Base-by-base conservation (phyloP, 352 stramenopile species). In the Blastocystis sp. region DNA sequence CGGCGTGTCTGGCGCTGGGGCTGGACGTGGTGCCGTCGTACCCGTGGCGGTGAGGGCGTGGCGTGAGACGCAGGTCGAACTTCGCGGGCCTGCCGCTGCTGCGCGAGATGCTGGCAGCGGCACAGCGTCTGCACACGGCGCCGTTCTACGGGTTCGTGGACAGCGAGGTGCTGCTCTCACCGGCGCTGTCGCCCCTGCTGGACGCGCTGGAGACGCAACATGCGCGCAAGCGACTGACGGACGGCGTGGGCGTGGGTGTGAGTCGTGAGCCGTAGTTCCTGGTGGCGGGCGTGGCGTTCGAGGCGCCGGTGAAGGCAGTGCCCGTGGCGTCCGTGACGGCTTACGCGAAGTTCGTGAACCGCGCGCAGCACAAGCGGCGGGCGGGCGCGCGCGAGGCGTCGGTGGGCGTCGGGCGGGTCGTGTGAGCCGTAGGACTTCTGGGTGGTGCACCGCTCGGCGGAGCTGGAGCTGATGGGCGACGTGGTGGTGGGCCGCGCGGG, bases 401-500 rank as follows among this genome's bases (percentile, higher is more conserved):
- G 7, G 64, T 74, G 10, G 10, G 1, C 1, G 3, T 17, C n/a
- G 7, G 17, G 10, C 17, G 7, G 7, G 0, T 10, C 45, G 14
- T 48, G 21, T 74, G 7, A 74, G 1, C 5, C 40, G 64, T 45
- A 74, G 64, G 64, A 74, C 21, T 74, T 34, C 64, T 74, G 64
- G 64, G 45, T 74, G 10, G 40, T 74, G 10, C 64, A 74, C 64
- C 7, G 11, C 7, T 48, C n/a, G 0, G 45, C 64, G 11, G 28
- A 45, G 10, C 45, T 74, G 10, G 40, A 74, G 17, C 21, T 53
- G 28, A 52, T 74, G 17, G n/a, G 43, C 21, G n/a, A 21, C 40
- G 64, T 74, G 40, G 64, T 74, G 64, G 34, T 21, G 0, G 64
- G 64, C 0, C 64, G 64, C 21, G 64, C 21, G 21, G 21, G 34